phyloP scores from a whole-genome alignment of 306 rosid genomes.

The Elaeagnus macrophylla region DNA sequence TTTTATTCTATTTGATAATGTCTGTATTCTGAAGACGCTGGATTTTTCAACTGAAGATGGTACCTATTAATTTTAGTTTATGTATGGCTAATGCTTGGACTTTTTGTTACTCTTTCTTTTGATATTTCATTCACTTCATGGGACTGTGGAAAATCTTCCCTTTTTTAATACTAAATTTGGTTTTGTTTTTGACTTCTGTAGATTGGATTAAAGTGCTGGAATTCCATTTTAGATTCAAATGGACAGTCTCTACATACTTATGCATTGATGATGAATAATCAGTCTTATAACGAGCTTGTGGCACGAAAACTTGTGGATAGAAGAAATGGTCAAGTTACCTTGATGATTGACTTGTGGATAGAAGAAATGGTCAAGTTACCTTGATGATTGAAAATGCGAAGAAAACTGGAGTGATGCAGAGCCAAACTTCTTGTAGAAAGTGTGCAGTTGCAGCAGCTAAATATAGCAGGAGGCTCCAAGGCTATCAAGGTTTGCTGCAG shows the following conservation, averaged over 20 bases:
- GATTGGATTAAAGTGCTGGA: conserved; percentile 84
- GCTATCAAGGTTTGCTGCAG: conserved; percentile 50
- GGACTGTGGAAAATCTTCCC: too few species aligned
- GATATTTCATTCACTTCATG: too few species aligned
- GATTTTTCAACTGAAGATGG: too few species aligned
- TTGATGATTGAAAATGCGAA: conserved; percentile 45
- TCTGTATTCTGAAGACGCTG: neutral
- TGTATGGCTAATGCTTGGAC: too few species aligned
- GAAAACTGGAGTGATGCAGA: conserved; percentile 19
- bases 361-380: conserved; percentile 49
- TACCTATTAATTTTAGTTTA: too few species aligned
- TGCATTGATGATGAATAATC: conserved; percentile 63
- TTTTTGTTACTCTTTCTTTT: too few species aligned
- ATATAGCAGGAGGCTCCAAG: conserved; percentile 41
- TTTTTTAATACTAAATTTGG: neutral
- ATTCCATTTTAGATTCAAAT: conserved; percentile 52
- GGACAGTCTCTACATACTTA: conserved; percentile 65
- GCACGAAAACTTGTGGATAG: conserved; percentile 51
- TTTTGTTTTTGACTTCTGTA: conserved; percentile 22
- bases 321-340: conserved; percentile 50
- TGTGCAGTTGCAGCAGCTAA: conserved; percentile 45
- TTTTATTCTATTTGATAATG: neutral
- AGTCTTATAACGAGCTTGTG: conserved; percentile 56
- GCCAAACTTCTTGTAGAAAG: conserved; percentile 46
- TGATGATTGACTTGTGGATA: conserved; percentile 46